Percentiles rank a stretch among this genome's conserved stretches.
Evolutionary conservation across 139 green algal species (phyloP).

Genomic region (Nannochloris sp.): DNA sequence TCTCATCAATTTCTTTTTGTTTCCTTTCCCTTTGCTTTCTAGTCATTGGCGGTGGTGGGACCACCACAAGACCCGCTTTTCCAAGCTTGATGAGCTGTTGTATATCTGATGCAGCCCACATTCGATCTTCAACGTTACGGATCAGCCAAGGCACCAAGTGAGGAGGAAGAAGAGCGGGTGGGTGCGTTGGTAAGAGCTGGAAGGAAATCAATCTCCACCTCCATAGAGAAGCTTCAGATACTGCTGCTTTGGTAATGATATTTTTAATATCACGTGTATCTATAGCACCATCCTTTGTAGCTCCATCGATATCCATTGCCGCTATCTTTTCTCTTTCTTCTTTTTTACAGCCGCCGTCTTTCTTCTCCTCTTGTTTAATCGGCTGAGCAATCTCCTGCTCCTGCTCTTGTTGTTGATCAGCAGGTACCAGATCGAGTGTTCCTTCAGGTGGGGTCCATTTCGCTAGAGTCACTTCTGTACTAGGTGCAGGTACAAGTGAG

Average conservation of each 20-base stretch:
- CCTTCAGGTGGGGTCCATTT: slow-evolving; percentile 5
- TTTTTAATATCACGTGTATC: neutral
- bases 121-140: slow-evolving; percentile 26
- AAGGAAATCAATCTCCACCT: neutral
- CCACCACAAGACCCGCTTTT: neutral
- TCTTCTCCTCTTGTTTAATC: neutral
- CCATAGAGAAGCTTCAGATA: neutral
- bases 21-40: neutral
- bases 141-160: slow-evolving; percentile 9
- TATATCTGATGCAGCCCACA: slow-evolving; percentile 27
- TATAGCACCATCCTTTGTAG: neutral
- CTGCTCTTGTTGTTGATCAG: neutral
- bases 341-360: too few relatives aligned
- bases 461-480: slow-evolving; percentile 5
- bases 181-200: neutral
- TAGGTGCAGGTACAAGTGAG: slow-evolving; percentile 27
- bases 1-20: neutral
- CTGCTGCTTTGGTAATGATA: neutral
- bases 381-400: neutral
- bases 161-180: neutral
- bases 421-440: too few relatives aligned
- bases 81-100: slow-evolving; percentile 16
- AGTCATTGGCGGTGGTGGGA: neutral
- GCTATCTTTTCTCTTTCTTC: neutral
- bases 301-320: neutral